Evolutionary conservation across 257 asterid genomes (phyloP).

Genomic region (Solanum lycopersicoides): DNA sequence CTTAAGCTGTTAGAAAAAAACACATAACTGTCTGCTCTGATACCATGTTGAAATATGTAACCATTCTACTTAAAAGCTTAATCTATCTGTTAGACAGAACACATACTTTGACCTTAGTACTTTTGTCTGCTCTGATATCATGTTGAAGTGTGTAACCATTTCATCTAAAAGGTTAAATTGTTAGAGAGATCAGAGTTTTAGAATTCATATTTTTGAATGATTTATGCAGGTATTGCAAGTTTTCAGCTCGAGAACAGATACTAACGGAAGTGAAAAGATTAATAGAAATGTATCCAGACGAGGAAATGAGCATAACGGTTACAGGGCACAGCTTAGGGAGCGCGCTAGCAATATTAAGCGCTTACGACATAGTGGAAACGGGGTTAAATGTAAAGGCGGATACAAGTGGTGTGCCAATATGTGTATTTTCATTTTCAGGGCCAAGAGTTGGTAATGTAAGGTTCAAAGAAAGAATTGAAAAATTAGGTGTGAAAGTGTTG

Average conservation of each 20-base stretch:
- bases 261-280: constrained; percentile 20
- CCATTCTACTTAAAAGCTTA: too few relatives aligned
- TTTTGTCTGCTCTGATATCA: too few relatives aligned
- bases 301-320: constrained; percentile 31
- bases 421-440: constrained; percentile 35
- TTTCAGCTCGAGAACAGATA: constrained; percentile 27
- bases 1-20: too few relatives aligned
- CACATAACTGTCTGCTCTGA: background rate
- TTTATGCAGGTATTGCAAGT: constrained; percentile 6
- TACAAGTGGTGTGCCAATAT: constrained; percentile 7
- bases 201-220: background rate
- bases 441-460: constrained; percentile 49
- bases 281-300: constrained; percentile 16
- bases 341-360: constrained; percentile 28
- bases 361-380: constrained; percentile 32
- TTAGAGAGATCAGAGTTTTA: too few relatives aligned
- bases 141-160: too few relatives aligned
- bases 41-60: too few relatives aligned
- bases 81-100: too few relatives aligned
- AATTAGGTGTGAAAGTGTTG: constrained; percentile 31
- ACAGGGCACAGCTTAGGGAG: constrained; percentile 39
- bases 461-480: constrained; percentile 27
- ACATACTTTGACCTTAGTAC: too few relatives aligned
- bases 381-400: constrained; percentile 2
- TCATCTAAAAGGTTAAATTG: too few relatives aligned